Conservation (phyloP, 148 eudicot genomes). For the Vaccinium macrocarpon region DNA sequence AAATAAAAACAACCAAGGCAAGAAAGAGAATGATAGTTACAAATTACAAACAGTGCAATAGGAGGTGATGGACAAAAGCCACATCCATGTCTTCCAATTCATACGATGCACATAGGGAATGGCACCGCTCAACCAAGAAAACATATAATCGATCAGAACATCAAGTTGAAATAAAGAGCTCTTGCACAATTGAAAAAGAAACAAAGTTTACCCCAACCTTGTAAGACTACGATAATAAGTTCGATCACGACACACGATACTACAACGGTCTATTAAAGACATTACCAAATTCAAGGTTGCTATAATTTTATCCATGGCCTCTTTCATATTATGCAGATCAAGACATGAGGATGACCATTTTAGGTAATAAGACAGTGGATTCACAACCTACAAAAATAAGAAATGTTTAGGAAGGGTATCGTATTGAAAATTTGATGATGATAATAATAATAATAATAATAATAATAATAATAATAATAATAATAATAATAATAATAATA, state of each 20-base stretch:
- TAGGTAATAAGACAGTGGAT: not conserved
- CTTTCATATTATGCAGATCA: not conserved
- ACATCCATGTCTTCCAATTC: not conserved
- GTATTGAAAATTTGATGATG: not conserved
- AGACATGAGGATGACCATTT: not conserved
- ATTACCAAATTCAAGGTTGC: not conserved
- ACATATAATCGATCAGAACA: not conserved
- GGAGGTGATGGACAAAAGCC: not conserved
- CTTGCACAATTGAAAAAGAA: not conserved
- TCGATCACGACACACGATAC: not conserved
- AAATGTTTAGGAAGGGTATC: not conserved
- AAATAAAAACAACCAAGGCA: not conserved
- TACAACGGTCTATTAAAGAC: not conserved
- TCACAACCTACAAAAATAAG: not conserved
- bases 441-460: no score
- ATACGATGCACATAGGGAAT: not conserved
- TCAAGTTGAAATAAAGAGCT: not conserved
- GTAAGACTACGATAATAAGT: not conserved
- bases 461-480: no score
- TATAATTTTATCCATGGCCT: not conserved
- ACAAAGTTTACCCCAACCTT: not conserved
- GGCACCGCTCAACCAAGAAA: not conserved
- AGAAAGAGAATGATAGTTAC: not conserved
- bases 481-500: not conserved
- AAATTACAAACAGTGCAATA: not conserved